A percentile compares a stretch with the other conserved stretches of the same genome.
Conservation (phyloP, 202 grass and related monocot genomes). For the Elaeis oleifera region DNA sequence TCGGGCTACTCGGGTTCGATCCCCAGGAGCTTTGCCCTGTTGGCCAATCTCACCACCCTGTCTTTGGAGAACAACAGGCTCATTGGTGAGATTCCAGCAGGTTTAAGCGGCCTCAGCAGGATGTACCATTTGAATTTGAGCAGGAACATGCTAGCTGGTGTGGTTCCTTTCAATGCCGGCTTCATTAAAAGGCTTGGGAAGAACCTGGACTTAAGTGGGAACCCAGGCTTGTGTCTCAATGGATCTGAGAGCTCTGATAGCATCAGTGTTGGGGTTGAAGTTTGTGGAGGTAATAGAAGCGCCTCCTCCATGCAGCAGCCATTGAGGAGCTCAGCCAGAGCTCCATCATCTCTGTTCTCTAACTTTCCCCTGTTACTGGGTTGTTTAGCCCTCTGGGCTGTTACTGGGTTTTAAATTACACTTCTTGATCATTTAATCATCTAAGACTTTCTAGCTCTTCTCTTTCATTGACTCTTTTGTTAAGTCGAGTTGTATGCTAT, state of each 20-base stretch:
- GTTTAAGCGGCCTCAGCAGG: slow-evolving; percentile 48
- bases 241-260: slow-evolving; percentile 33
- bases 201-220: slow-evolving; percentile 85
- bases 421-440: no score
- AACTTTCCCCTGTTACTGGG: slow-evolving; percentile 12
- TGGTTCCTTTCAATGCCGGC: slow-evolving; percentile 66
- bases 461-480: no score
- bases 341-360: slow-evolving; percentile 6
- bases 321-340: background rate
- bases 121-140: slow-evolving; percentile 96
- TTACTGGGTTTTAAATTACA: no score
- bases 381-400: slow-evolving; percentile 21
- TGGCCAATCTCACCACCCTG: slow-evolving; percentile 70
- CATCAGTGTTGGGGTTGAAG: slow-evolving; percentile 34
- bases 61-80: slow-evolving; percentile 77
- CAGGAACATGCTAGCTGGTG: slow-evolving; percentile 76
- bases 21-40: slow-evolving; percentile 44
- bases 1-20: slow-evolving; percentile 78
- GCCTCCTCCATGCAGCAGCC: slow-evolving; percentile 1
- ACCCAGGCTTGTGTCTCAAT: slow-evolving; percentile 66
- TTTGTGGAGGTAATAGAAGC: slow-evolving; percentile 9
- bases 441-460: no score
- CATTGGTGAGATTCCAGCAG: slow-evolving; percentile 61
- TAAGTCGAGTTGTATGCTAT: no score
- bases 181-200: slow-evolving; percentile 63